Conservation (phyloP, 2,329 filamentous ascomycete species). For the Diaporthe caulivora region DNA sequence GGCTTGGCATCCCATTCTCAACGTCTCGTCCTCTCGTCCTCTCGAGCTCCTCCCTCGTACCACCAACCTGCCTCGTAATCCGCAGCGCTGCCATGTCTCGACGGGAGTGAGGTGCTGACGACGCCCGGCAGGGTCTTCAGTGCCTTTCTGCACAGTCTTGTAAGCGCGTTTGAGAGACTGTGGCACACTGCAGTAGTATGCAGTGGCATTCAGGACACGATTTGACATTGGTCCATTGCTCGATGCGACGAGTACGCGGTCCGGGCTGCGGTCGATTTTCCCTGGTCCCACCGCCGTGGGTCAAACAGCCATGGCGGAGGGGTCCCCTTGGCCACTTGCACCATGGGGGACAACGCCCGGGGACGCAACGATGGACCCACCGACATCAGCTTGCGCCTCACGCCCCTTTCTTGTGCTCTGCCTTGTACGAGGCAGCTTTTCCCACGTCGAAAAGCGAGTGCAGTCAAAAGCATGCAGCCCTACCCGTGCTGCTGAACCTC, state of each 20-base stretch:
- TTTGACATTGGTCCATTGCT: background rate
- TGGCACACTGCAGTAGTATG: background rate
- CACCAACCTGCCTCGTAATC: slow-evolving; percentile 8
- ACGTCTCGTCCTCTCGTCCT: slow-evolving; percentile 21
- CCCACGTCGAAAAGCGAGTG: slow-evolving; percentile 1
- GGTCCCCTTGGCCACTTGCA: slow-evolving; percentile 35
- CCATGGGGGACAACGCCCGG: slow-evolving; percentile 26
- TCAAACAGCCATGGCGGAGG: slow-evolving; percentile 25
- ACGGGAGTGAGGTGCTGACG: background rate
- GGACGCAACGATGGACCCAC: slow-evolving; percentile 27
- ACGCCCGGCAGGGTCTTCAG: background rate
- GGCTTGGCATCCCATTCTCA: slow-evolving; percentile 26
- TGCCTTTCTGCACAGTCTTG: background rate
- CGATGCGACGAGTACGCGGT: slow-evolving; percentile 15
- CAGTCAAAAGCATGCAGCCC: slow-evolving; percentile 31
- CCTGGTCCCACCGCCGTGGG: slow-evolving; percentile 34
- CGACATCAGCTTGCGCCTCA: slow-evolving; percentile 36
- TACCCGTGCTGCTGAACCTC: slow-evolving; percentile 34
- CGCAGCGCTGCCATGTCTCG: background rate
- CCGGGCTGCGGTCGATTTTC: slow-evolving; percentile 7
- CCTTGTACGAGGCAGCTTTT: slow-evolving; percentile 19
- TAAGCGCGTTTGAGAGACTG: background rate
- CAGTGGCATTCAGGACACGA: background rate
- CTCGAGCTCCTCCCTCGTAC: background rate
- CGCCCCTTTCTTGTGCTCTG: slow-evolving; percentile 24